Evolutionary conservation across 768 basidiomycete species (phyloP).

Genomic region (Rhizopogon salebrosus): DNA sequence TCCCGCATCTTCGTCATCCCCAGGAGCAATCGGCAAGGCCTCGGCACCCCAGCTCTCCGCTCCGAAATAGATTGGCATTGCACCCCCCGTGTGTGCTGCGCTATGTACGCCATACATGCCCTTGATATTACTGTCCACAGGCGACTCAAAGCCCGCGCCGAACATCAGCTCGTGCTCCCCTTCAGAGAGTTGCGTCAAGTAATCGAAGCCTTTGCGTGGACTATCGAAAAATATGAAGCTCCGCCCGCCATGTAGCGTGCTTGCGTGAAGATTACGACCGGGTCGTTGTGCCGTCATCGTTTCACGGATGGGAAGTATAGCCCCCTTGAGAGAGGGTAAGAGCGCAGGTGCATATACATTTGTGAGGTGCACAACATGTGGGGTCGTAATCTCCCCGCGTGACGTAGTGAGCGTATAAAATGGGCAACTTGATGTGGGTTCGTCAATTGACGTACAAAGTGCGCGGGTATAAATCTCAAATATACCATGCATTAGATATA

Average conservation of each 20-base stretch:
- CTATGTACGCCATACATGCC: constrained; percentile 30
- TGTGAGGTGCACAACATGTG: constrained; percentile 48
- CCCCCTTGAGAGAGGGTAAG: constrained; percentile 34
- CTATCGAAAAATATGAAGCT: constrained; percentile 57
- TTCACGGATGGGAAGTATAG: constrained; percentile 35
- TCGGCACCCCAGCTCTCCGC: constrained; percentile 38
- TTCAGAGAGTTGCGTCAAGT: constrained; percentile 57
- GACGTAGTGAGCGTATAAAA: constrained; percentile 38
- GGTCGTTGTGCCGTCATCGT: constrained; percentile 64
- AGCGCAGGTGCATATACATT: constrained; percentile 48
- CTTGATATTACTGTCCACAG: constrained; percentile 10
- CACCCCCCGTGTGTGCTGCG: constrained; percentile 40
- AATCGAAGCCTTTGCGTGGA: constrained; percentile 46
- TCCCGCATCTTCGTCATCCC: constrained; percentile 10
- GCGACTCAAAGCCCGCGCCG: constrained; percentile 49
- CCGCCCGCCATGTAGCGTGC: constrained; percentile 27
- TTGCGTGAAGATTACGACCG: constrained; percentile 28
- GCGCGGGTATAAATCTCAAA: constrained; percentile 42
- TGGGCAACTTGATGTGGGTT: constrained; percentile 14
- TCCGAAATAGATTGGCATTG: constrained; percentile 53
- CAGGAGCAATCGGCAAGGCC: constrained; percentile 12
- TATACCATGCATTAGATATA: constrained; percentile 6
- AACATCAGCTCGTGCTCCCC: constrained; percentile 54
- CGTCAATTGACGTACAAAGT: constrained; percentile 32
- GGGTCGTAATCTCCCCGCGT: constrained; percentile 34